phyloP scores from a whole-genome alignment of 768 basidiomycete genomes.

The Phlebiopsis gigantea region DNA sequence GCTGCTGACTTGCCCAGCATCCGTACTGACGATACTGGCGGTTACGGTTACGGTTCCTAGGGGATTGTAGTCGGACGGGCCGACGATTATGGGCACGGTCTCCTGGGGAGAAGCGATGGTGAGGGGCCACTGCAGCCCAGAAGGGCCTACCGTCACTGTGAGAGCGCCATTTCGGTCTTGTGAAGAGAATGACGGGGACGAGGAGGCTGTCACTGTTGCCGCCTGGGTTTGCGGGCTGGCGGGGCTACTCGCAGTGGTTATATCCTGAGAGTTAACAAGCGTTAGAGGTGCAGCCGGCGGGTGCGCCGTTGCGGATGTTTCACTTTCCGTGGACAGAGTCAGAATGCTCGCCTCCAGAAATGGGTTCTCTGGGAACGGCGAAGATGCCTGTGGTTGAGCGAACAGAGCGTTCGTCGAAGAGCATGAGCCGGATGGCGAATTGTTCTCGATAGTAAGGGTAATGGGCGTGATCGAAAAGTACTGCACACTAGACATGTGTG shows the following conservation, averaged over 20 bases:
- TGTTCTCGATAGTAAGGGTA: conserved; percentile 31
- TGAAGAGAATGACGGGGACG: too few relatives aligned
- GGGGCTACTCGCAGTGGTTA: neutral
- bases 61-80: neutral
- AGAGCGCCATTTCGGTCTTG: neutral
- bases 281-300: neutral
- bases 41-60: conserved; percentile 4
- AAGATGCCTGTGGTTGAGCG: conserved; percentile 30
- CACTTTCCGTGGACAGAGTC: neutral
- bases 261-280: neutral
- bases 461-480: conserved; percentile 39
- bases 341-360: conserved; percentile 13
- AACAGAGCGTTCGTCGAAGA: conserved; percentile 18
- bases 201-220: too few relatives aligned
- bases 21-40: neutral
- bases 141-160: conserved; percentile 13
- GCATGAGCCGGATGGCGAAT: conserved; percentile 23
- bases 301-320: neutral
- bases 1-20: neutral
- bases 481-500: conserved; percentile 26
- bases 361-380: conserved; percentile 28
- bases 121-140: conserved; percentile 13
- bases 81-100: conserved; percentile 17
- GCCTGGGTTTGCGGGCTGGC: neutral
- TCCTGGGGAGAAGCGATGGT: conserved; percentile 3